These are phyloP conservation scores for Saturnispora hagleri DNA, from an alignment of 805 yeast species.

Conservation along the genomic window DNA sequence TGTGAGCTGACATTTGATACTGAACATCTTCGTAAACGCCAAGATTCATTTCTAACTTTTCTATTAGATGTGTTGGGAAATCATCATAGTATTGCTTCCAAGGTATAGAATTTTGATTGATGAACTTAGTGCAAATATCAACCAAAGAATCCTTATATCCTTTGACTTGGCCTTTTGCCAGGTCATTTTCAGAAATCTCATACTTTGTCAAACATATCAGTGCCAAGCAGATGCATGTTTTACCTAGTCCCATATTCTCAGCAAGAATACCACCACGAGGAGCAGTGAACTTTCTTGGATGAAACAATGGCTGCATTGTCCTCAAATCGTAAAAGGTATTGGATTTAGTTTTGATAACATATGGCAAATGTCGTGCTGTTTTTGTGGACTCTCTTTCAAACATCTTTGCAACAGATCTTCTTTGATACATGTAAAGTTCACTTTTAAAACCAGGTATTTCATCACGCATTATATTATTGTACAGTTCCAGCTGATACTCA, in stretches of 20 bases:
- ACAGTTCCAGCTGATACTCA: constrained; percentile 15
- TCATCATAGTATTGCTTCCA: constrained; percentile 43
- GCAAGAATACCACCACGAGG: constrained; percentile 58
- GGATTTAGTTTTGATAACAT: constrained; percentile 6
- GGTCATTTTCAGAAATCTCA: constrained; percentile 35
- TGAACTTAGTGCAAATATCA: constrained; percentile 34
- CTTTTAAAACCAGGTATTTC: constrained; percentile 41
- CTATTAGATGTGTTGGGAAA: constrained; percentile 36
- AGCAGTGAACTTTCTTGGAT: constrained; percentile 36
- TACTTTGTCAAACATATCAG: constrained; percentile 45
- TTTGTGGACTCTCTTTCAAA: constrained; percentile 38
- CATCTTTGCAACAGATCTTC: constrained; percentile 55
- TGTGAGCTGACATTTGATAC: constrained; percentile 1
- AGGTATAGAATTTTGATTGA: constrained; percentile 42
- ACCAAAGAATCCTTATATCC: constrained; percentile 7
- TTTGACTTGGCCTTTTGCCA: constrained; percentile 24
- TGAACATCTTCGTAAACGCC: constrained; percentile 34
- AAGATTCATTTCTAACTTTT: constrained; percentile 29
- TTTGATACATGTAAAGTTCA: constrained; percentile 46
- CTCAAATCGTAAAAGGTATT: constrained; percentile 30
- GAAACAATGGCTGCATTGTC: constrained; percentile 21
- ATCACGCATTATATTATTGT: constrained; percentile 21
- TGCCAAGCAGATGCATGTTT: constrained; percentile 51
- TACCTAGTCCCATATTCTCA: constrained; percentile 63
- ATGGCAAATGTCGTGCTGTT: constrained; percentile 18